Conservation (phyloP, 192 early-diverging fungal genomes). For the Gryganskiella cystojenkinii region DNA sequence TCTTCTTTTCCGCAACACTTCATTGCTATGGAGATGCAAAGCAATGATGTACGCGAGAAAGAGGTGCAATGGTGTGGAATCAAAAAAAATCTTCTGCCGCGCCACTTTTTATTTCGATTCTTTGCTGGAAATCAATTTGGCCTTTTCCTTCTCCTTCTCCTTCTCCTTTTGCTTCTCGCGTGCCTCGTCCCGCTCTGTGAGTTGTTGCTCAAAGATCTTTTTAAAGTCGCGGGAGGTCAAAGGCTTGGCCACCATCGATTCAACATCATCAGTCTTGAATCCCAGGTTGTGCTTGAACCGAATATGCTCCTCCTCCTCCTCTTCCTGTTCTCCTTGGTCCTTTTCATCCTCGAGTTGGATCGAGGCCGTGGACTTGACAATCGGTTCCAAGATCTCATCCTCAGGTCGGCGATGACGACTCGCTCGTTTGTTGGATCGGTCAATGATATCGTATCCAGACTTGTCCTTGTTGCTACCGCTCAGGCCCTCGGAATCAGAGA, state of each 20-base stretch:
- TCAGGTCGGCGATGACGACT: conserved; percentile 17
- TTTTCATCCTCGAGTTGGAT: neutral
- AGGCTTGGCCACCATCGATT: neutral
- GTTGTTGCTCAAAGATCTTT: no score
- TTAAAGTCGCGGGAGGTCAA: no score
- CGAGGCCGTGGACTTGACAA: neutral
- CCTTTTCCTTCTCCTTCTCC: no score
- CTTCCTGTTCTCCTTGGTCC: neutral
- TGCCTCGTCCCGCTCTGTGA: no score
- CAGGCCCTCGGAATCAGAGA: no score
- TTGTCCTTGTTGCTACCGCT: no score
- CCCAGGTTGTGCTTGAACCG: conserved; percentile 48
- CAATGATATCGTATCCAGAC: neutral
- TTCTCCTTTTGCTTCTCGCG: no score
- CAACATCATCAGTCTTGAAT: conserved; percentile 28
- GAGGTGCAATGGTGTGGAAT: neutral
- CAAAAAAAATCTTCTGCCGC: neutral
- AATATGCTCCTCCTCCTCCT: conserved; percentile 18
- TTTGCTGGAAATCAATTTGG: no score
- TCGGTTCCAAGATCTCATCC: conserved; percentile 5
- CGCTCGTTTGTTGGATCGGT: conserved; percentile 39
- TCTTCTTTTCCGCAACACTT: no score
- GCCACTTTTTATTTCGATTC: no score
- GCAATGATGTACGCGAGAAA: neutral
- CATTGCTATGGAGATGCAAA: no score